Base-by-base conservation (phyloP, 208 protist species). In the Crithidia mellificae region DNA sequence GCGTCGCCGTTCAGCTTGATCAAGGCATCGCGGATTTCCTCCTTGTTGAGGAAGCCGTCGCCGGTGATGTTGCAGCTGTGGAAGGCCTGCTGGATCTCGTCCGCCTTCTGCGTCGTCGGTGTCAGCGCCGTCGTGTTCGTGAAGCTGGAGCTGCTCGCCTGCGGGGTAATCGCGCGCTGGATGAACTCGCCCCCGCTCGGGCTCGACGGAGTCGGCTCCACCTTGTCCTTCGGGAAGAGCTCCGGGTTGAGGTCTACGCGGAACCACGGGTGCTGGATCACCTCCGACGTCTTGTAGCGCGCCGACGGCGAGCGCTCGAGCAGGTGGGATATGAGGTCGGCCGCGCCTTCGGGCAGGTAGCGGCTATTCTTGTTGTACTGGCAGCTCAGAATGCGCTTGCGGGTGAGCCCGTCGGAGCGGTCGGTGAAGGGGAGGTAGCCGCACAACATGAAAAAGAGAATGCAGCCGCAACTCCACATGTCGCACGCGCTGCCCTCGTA, bases 401-500 rank as follows among this genome's bases (percentile, higher is more conserved):
- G 84, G 17, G 90, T 97, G n/a, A 87, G 75, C 5, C 74, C 85
- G 73, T 95, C 89, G 27, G 83, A 86, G 41, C 74, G 73, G 69
- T 94, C 91, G 34, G 88, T 98, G 75, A 99, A 99, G 47, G 98
- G 98, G 14, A 99, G 84, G 74, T 96, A 94, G 38, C 98, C 98
- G 66, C 94, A 98, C 4, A 99, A 78, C 83, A 99, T 96, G 39
- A 99, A 98, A 79, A 97, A 99, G 1, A 99, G 80, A 59, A 99
- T 98, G 19, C 98, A 96, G 27, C 98, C 98, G 51, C 97, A 97
- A 67, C 92, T 97, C 97, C 98, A 99, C 78, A 99, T 92, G 77
- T 99, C 98, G 44, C 97, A 96, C 64, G 89, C 72, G 56, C 80
- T 86, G 19, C 97, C 97, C 49, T 98, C 86, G 72, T 98, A 98